Percentiles rank a stretch among this genome's conserved stretches.
Evolutionary conservation across 306 rosid genomes (phyloP).

Genomic region (Ceratonia siliqua): DNA sequence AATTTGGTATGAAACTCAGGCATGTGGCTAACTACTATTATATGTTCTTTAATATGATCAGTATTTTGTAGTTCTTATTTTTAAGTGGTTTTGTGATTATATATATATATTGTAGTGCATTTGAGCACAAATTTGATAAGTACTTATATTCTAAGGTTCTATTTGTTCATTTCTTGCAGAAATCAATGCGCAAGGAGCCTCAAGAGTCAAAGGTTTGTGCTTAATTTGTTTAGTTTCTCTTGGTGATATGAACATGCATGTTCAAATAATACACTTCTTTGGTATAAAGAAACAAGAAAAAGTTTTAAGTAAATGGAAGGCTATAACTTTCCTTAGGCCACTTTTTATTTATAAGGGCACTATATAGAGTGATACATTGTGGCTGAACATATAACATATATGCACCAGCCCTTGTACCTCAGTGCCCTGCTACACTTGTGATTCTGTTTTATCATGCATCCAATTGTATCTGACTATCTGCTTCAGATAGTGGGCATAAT

Average conservation of each 20-base stretch:
- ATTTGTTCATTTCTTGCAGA: conserved; percentile 57
- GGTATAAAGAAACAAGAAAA: conserved; percentile 3
- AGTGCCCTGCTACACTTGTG: background rate
- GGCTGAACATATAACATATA: background rate
- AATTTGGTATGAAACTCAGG: conserved; percentile 4
- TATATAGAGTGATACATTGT: background rate
- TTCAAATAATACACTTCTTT: background rate
- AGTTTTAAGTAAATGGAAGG: background rate
- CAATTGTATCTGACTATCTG: conserved; percentile 1
- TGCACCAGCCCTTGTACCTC: background rate
- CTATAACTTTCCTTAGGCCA: conserved; percentile 14
- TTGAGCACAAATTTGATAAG: background rate
- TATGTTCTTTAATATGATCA: background rate
- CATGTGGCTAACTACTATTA: background rate
- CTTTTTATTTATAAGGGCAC: background rate
- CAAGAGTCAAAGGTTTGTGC: conserved; percentile 77
- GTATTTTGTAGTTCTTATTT: background rate
- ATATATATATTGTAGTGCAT: background rate
- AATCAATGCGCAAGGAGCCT: conserved; percentile 75
- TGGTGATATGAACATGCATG: conserved; percentile 21
- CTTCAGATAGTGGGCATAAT: conserved; percentile 4
- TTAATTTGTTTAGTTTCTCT: conserved; percentile 11
- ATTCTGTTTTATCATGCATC: conserved; percentile 13
- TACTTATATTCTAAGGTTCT: conserved; percentile 20
- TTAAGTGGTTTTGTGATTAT: background rate